A percentile compares a stretch with the other conserved stretches of the same genome.
phyloP scores from a whole-genome alignment of 2,329 filamentous ascomycete species.

The Claviceps sp. region DNA sequence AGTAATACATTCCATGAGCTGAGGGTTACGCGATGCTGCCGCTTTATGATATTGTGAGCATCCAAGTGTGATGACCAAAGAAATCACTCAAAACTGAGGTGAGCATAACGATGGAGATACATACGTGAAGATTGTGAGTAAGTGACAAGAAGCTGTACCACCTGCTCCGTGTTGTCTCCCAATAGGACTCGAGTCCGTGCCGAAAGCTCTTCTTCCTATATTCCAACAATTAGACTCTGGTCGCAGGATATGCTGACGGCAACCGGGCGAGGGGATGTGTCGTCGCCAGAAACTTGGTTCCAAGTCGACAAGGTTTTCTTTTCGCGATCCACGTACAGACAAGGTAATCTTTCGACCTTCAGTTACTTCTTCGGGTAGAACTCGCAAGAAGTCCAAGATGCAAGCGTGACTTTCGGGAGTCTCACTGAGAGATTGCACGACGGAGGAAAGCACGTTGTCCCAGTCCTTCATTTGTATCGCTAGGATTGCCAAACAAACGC shows the following conservation, averaged over 20 bases:
- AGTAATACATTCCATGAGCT: constrained; percentile 86
- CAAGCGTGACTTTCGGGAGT: constrained; percentile 70
- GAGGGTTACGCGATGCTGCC: constrained; percentile 69
- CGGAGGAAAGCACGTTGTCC: constrained; percentile 79
- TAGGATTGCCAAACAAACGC: constrained; percentile 84
- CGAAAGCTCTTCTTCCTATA: constrained; percentile 88
- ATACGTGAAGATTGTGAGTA: constrained; percentile 86
- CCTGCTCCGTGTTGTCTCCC: constrained; percentile 78
- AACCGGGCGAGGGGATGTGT: constrained; percentile 18
- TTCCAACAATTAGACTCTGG: constrained; percentile 27
- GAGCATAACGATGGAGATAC: constrained; percentile 14
- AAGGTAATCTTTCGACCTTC: constrained; percentile 99
- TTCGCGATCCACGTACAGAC: constrained; percentile 72
- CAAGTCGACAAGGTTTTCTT: constrained; percentile 28
- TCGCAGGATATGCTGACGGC: constrained; percentile 16
- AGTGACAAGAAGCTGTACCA: constrained; percentile 74
- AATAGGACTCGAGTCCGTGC: constrained; percentile 78
- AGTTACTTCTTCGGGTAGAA: constrained; percentile 95
- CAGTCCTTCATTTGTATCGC: constrained; percentile 93
- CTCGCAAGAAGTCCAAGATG: constrained; percentile 89
- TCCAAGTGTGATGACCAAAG: neutral
- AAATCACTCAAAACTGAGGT: neutral
- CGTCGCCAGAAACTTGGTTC: constrained; percentile 19
- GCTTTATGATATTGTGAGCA: constrained; percentile 29
- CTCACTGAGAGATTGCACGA: constrained; percentile 65